These are phyloP conservation scores for Endotrypanum monterogeii DNA, from an alignment of 208 protist genomes.

Conservation along the genomic window DNA sequence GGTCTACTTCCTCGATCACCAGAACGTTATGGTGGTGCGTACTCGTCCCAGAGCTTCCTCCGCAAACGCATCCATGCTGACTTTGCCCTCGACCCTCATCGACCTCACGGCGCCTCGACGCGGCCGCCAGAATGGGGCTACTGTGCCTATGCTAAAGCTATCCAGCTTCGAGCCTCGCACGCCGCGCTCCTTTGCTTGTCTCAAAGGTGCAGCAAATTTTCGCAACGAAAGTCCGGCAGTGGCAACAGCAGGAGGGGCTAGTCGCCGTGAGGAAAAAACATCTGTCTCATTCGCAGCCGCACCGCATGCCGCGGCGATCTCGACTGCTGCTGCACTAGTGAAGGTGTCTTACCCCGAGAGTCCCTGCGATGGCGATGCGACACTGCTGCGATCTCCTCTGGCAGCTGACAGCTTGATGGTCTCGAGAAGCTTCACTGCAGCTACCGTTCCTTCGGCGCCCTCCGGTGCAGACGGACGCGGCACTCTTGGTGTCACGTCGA, in stretches of 20 bases:
- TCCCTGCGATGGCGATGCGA: constrained; percentile 8
- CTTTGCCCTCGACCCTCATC: background rate
- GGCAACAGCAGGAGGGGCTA: background rate
- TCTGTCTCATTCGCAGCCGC: background rate
- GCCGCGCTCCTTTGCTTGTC: background rate
- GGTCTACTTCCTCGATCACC: constrained; percentile 80
- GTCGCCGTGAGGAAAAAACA: background rate
- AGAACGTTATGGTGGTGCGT: constrained; percentile 71
- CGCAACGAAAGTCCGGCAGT: background rate
- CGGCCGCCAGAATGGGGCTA: background rate
- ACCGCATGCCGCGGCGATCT: background rate
- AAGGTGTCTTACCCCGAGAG: constrained; percentile 2
- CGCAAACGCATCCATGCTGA: background rate
- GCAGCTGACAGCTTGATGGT: background rate
- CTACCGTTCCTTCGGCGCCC: background rate
- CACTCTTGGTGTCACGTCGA: constrained; percentile 3
- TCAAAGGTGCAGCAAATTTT: background rate
- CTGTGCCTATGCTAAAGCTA: background rate
- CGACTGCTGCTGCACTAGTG: background rate
- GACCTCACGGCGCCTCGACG: background rate
- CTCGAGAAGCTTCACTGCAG: background rate
- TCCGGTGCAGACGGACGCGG: background rate
- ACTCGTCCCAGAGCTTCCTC: background rate
- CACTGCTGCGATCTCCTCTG: constrained; percentile 1
- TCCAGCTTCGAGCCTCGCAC: background rate